These are phyloP conservation scores for Aschersonia sp. DNA, from an alignment of 2,329 filamentous ascomycete species.

Conservation along the genomic window DNA sequence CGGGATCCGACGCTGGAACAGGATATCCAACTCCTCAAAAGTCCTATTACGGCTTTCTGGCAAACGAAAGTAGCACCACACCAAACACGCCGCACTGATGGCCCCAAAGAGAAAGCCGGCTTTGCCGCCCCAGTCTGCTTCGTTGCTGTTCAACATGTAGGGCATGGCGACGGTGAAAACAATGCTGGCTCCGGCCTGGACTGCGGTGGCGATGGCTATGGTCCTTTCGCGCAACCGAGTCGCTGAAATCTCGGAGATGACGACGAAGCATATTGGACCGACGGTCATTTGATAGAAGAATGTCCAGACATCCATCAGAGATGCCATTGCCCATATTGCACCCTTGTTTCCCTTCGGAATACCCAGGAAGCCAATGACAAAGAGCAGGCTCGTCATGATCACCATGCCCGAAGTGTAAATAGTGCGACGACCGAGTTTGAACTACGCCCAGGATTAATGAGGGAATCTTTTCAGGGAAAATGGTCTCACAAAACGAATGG, in stretches of 20 bases:
- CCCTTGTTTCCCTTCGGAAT: slow-evolving; percentile 15
- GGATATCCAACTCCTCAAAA: slow-evolving; percentile 16
- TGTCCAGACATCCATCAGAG: slow-evolving; percentile 25
- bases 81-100: slow-evolving; percentile 9
- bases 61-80: slow-evolving; percentile 14
- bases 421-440: slow-evolving; percentile 21
- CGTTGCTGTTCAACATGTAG: slow-evolving; percentile 16
- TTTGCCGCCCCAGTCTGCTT: slow-evolving; percentile 17
- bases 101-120: slow-evolving; percentile 16
- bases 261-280: slow-evolving; percentile 25
- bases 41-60: slow-evolving; percentile 15
- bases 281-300: slow-evolving; percentile 25
- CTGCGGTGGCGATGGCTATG: slow-evolving; percentile 14
- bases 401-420: slow-evolving; percentile 18
- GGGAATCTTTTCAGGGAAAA: neutral
- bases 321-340: slow-evolving; percentile 21
- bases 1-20: slow-evolving; percentile 10
- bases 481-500: neutral
- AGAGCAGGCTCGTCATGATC: slow-evolving; percentile 20
- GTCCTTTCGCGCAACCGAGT: slow-evolving; percentile 18
- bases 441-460: slow-evolving; percentile 1
- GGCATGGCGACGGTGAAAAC: slow-evolving; percentile 13
- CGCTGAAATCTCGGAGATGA: slow-evolving; percentile 23
- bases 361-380: slow-evolving; percentile 26
- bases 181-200: slow-evolving; percentile 10